These are phyloP conservation scores for Rhamnella rubrinervis DNA, from an alignment of 331 rosid species.

Conservation along the genomic window DNA sequence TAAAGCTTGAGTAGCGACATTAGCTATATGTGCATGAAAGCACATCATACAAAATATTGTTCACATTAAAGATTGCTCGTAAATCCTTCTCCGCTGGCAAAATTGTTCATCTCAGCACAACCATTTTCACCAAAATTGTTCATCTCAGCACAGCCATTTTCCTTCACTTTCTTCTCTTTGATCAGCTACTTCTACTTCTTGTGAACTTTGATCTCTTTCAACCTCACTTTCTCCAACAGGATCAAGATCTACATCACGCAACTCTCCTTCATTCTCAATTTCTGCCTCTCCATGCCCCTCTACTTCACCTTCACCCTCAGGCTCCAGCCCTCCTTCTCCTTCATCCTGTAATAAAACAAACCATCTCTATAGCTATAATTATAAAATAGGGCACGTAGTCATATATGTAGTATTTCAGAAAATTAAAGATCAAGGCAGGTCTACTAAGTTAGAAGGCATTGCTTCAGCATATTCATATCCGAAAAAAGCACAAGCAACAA, in stretches of 20 bases:
- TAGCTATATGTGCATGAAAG: no score
- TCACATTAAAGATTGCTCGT: no score
- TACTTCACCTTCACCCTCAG: constrained; percentile 69
- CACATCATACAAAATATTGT: no score
- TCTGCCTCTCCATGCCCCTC: constrained; percentile 89
- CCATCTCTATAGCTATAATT: no score
- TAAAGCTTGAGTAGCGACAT: no score
- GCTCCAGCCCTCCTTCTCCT: constrained; percentile 67
- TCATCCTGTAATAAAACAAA: constrained; percentile 52
- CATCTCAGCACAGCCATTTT: no score
- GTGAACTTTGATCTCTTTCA: constrained; percentile 88
- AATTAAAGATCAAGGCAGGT: neutral
- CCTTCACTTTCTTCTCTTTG: constrained; percentile 82
- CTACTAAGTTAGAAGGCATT: neutral
- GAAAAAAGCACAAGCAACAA: neutral
- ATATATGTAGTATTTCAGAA: neutral
- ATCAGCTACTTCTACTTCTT: constrained; percentile 66
- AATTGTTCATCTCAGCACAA: no score
- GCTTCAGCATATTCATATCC: neutral
- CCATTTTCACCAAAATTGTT: no score
- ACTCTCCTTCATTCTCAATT: constrained; percentile 77
- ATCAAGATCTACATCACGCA: constrained; percentile 57
- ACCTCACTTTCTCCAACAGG: constrained; percentile 84
- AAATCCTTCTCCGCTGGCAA: no score
- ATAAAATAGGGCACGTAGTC: neutral